Evolutionary conservation across 31 red algal species (phyloP).

Genomic region (Odonthalia washingtoniensis): DNA sequence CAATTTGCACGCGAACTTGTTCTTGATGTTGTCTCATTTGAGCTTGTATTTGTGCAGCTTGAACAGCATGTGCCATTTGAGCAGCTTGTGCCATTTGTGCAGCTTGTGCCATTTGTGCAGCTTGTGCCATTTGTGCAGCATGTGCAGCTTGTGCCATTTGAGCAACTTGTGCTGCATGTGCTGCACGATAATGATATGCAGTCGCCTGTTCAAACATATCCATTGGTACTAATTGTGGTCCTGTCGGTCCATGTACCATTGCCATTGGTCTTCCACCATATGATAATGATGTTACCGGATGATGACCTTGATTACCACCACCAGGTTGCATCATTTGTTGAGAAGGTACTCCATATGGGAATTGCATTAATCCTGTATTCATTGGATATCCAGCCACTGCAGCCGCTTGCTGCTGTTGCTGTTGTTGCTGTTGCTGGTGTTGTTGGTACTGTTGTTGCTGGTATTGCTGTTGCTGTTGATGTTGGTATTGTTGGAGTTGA

Average conservation of each 20-base stretch:
- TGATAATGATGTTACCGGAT: slow-evolving; percentile 15
- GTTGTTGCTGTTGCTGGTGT: too few relatives aligned
- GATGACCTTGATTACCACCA: too few relatives aligned
- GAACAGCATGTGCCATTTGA: neutral
- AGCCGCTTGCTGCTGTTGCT: too few relatives aligned
- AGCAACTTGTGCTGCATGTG: slow-evolving; percentile 37
- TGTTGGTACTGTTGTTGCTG: too few relatives aligned
- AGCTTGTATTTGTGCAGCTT: neutral
- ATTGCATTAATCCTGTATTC: slow-evolving; percentile 50
- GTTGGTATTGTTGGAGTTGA: too few relatives aligned
- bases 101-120: neutral
- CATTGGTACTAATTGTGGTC: slow-evolving; percentile 47
- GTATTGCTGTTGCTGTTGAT: too few relatives aligned
- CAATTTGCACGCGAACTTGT: too few relatives aligned
- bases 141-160: slow-evolving; percentile 37
- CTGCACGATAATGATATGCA: slow-evolving; percentile 59
- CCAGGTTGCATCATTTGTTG: slow-evolving; percentile 3
- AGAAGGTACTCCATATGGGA: slow-evolving; percentile 36
- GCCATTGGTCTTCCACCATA: slow-evolving; percentile 65
- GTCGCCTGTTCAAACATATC: slow-evolving; percentile 69
- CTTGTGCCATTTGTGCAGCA: slow-evolving; percentile 5
- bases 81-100: slow-evolving; percentile 11
- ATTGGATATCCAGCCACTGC: too few relatives aligned
- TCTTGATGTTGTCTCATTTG: too few relatives aligned
- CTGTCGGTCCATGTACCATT: slow-evolving; percentile 40